Evolutionary conservation across 202 grass and related monocot genomes (phyloP).

Genomic region (Tripidium arundinaceum): DNA sequence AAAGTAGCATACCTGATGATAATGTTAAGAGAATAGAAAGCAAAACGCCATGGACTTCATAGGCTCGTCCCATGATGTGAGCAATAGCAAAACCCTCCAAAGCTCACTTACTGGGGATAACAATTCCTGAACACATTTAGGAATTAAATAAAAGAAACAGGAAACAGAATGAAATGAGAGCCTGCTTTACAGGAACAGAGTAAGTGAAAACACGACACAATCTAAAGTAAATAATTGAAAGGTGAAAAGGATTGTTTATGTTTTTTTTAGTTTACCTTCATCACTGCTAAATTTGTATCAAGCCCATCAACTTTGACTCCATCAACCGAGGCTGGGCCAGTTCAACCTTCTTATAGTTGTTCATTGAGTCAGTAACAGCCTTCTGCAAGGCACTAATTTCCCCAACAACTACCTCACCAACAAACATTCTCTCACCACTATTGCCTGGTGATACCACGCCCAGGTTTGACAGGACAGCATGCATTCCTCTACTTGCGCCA

Average conservation of each 20-base stretch:
- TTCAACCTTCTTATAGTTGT: conserved; percentile 92
- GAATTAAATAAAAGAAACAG: conserved; percentile 8
- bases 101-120: conserved; percentile 72
- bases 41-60: conserved; percentile 78
- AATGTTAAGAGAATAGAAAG: conserved; percentile 60
- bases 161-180: conserved; percentile 28
- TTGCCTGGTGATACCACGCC: conserved; percentile 57
- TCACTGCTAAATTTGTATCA: conserved; percentile 87
- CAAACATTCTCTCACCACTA: conserved; percentile 57
- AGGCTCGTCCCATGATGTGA: conserved; percentile 86
- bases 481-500: conserved; percentile 43
- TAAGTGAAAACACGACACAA: not conserved
- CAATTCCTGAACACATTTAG: conserved; percentile 58
- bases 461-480: conserved; percentile 74
- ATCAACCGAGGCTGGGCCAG: conserved; percentile 71
- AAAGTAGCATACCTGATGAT: conserved; percentile 66
- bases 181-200: conserved; percentile 7
- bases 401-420: conserved; percentile 87
- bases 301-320: conserved; percentile 97
- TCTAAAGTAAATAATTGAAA: not conserved
- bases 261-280: conserved; percentile 69
- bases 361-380: conserved; percentile 64
- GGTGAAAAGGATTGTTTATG: not conserved
- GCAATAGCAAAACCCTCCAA: conserved; percentile 57
- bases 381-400: conserved; percentile 77